phyloP scores from a whole-genome alignment of 768 basidiomycete genomes.

The Termitomyces sp. region DNA sequence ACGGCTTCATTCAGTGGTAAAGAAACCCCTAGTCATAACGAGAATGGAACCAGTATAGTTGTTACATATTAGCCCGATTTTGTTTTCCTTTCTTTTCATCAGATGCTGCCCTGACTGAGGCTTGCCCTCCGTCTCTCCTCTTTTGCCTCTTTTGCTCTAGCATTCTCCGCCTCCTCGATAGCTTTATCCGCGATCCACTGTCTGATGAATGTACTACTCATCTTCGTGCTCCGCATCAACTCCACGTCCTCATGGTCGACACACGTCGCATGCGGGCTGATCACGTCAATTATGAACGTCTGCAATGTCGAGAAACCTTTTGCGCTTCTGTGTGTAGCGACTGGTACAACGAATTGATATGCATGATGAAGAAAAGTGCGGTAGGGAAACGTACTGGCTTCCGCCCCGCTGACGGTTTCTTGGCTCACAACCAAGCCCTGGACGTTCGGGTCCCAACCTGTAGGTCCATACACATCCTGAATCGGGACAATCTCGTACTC shows the following conservation, averaged over 20 bases:
- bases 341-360: slow-evolving; percentile 29
- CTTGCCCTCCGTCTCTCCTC: not conserved
- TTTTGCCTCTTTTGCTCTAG: not conserved
- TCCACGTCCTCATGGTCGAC: slow-evolving; percentile 65
- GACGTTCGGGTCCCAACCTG: slow-evolving; percentile 81
- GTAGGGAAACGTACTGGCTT: slow-evolving; percentile 51
- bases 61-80: not conserved
- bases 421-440: slow-evolving; percentile 89
- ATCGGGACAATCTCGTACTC: slow-evolving; percentile 69
- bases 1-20: not conserved
- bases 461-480: slow-evolving; percentile 87
- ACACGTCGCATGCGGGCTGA: slow-evolving; percentile 58
- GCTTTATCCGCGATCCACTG: slow-evolving; percentile 58
- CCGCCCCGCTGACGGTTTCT: slow-evolving; percentile 79
- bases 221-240: slow-evolving; percentile 72
- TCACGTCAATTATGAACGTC: slow-evolving; percentile 84
- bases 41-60: not conserved
- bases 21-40: not conserved
- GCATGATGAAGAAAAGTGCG: not conserved
- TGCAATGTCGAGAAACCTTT: slow-evolving; percentile 54
- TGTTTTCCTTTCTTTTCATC: not conserved
- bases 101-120: not conserved
- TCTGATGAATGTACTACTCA: slow-evolving; percentile 93
- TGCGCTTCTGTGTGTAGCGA: slow-evolving; percentile 55
- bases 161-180: slow-evolving; percentile 2